phyloP scores from a whole-genome alignment of 768 basidiomycete species.

The Tulasnella sp. region DNA sequence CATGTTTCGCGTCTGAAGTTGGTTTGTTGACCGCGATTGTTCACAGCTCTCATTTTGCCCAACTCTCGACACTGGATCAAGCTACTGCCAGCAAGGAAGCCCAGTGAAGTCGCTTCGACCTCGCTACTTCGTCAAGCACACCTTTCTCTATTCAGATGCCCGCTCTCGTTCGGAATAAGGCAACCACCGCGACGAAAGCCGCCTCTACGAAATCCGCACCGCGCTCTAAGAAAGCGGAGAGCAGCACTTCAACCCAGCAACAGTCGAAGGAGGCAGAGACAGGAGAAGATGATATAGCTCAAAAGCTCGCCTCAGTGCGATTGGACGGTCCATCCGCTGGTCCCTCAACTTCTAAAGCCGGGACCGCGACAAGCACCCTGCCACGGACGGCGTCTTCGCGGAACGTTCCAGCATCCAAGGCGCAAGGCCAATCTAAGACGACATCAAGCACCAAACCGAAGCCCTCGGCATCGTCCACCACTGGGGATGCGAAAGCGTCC shows the following conservation, averaged over 20 bases:
- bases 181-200: background rate
- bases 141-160: background rate
- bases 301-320: background rate
- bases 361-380: background rate
- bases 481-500: background rate
- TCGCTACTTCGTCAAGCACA: background rate
- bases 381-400: background rate
- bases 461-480: background rate
- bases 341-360: background rate
- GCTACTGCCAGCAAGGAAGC: background rate
- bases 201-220: background rate
- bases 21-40: constrained; percentile 12
- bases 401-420: background rate
- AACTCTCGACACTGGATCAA: background rate
- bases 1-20: background rate
- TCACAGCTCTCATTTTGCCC: constrained; percentile 13
- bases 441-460: background rate
- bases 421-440: background rate
- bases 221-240: background rate
- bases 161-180: constrained; percentile 1
- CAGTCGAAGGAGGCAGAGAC: background rate
- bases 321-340: background rate
- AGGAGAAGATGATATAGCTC: background rate
- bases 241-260: background rate
- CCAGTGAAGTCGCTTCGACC: background rate